These are phyloP conservation scores for Papiliotrema laurentii DNA, from an alignment of 1,284 basidiomycete genomes.

Conservation along the genomic window DNA sequence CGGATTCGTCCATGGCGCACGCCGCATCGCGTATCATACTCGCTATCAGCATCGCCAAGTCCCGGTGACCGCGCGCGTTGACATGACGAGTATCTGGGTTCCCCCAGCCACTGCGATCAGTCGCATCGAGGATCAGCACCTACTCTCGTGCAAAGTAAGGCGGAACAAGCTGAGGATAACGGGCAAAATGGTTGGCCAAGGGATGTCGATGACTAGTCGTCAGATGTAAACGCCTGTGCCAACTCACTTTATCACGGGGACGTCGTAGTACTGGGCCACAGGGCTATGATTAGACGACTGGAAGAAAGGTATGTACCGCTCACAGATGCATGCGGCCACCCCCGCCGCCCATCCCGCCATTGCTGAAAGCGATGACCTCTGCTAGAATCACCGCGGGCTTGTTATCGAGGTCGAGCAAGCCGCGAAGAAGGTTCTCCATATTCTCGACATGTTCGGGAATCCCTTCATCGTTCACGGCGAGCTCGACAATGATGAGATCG, in stretches of 20 bases:
- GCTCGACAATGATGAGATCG: slow-evolving; percentile 43
- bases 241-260: slow-evolving; percentile 6
- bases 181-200: slow-evolving; percentile 41
- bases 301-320: slow-evolving; percentile 5
- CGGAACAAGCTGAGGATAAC: slow-evolving; percentile 39
- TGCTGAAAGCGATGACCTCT: slow-evolving; percentile 41
- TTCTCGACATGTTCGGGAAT: slow-evolving; percentile 42
- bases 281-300: slow-evolving; percentile 22
- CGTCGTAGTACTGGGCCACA: slow-evolving; percentile 45
- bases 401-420: slow-evolving; percentile 35
- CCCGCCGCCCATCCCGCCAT: slow-evolving; percentile 44
- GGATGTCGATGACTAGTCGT: slow-evolving; percentile 35
- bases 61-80: slow-evolving; percentile 41
- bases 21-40: slow-evolving; percentile 38
- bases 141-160: slow-evolving; percentile 44
- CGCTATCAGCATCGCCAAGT: slow-evolving; percentile 35
- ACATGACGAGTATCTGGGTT: slow-evolving; percentile 43
- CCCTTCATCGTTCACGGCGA: slow-evolving; percentile 46
- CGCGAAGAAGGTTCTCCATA: slow-evolving; percentile 47
- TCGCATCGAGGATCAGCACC: slow-evolving; percentile 4
- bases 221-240: slow-evolving; percentile 28
- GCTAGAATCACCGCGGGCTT: slow-evolving; percentile 42
- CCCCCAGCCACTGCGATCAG: slow-evolving; percentile 38
- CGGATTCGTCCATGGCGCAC: slow-evolving; percentile 27
- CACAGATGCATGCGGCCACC: slow-evolving; percentile 44